Percentiles rank a stretch among this genome's conserved stretches.
These are phyloP conservation scores for Xylariomycetidae sp. DNA, from an alignment of 2,329 filamentous ascomycete genomes.

Conservation along the genomic window DNA sequence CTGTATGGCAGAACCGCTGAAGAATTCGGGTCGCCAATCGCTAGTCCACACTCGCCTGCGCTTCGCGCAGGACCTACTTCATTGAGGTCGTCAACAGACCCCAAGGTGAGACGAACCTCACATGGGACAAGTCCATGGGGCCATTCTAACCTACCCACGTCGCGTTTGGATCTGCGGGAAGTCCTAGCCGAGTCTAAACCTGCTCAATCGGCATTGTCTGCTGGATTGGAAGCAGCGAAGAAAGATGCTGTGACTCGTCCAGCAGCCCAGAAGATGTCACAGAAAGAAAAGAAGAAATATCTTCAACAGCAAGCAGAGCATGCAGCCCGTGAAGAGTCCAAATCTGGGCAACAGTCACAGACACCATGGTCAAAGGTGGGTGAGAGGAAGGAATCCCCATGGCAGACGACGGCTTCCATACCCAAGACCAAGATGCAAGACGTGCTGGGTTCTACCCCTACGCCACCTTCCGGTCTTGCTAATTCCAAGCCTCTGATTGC, in stretches of 20 bases:
- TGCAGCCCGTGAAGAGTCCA: constrained; percentile 32
- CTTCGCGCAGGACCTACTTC: constrained; percentile 5
- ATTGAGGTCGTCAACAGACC: constrained; percentile 8
- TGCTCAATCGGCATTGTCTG: constrained; percentile 47
- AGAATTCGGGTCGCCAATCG: constrained; percentile 4
- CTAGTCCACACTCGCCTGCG: constrained; percentile 9
- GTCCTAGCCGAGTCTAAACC: constrained; percentile 63
- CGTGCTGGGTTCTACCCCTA: constrained; percentile 33
- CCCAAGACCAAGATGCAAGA: constrained; percentile 49
- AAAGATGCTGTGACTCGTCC: constrained; percentile 34
- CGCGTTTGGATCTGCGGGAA: constrained; percentile 69
- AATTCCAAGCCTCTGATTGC: constrained; percentile 39
- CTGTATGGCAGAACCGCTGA: constrained; percentile 32
- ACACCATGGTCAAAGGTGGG: constrained; percentile 42
- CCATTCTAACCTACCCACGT: constrained; percentile 45
- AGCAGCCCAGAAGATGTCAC: constrained; percentile 64
- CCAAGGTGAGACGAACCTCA: constrained; percentile 10
- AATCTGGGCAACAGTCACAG: constrained; percentile 26
- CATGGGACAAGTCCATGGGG: constrained; percentile 43
- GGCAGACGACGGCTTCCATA: constrained; percentile 55
- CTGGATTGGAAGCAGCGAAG: constrained; percentile 48
- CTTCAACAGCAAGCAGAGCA: constrained; percentile 61
- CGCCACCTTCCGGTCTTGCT: constrained; percentile 24
- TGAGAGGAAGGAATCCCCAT: constrained; percentile 50
- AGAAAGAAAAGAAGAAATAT: constrained; percentile 86